Conservation (phyloP, 164 flowering plant genomes). For the Amborella trichopoda region DNA sequence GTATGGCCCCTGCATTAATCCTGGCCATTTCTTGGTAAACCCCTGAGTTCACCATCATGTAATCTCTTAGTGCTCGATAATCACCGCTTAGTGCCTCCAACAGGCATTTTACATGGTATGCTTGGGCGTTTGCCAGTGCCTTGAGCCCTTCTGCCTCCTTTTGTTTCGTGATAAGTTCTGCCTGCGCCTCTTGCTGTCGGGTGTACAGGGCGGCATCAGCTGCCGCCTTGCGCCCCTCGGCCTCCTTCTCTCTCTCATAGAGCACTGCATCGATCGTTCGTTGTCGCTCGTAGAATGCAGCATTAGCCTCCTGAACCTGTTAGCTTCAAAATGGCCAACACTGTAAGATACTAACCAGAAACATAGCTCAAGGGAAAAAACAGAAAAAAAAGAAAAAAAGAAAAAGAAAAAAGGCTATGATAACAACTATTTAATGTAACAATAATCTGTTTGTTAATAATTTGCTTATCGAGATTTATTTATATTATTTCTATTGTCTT, state of each 20-base stretch:
- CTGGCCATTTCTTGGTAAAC: conserved; percentile 26
- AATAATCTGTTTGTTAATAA: too few relatives aligned
- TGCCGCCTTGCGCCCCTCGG: conserved; percentile 12
- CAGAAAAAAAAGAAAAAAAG: too few relatives aligned
- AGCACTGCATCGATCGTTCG: conserved; percentile 26
- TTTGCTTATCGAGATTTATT: too few relatives aligned
- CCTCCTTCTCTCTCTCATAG: conserved; percentile 18
- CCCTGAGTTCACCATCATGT: conserved; percentile 26
- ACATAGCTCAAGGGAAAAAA: too few relatives aligned
- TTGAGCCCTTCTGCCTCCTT: conserved; percentile 25
- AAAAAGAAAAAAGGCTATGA: too few relatives aligned
- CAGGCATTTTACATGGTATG: conserved; percentile 10
- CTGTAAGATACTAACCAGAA: too few relatives aligned
- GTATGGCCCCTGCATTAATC: conserved; percentile 22
- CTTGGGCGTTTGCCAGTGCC: conserved; percentile 19
- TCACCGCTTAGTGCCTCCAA: conserved; percentile 17
- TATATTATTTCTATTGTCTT: too few relatives aligned
- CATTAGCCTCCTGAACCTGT: conserved; percentile 32
- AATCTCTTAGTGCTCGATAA: conserved; percentile 26
- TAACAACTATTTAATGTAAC: too few relatives aligned
- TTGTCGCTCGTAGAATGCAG: conserved; percentile 20
- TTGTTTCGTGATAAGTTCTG: conserved; percentile 19
- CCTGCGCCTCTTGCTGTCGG: conserved; percentile 18
- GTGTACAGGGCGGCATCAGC: conserved; percentile 19
- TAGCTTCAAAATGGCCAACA: too few relatives aligned